A percentile compares a stretch with the other conserved stretches of the same genome.
phyloP scores from a whole-genome alignment of 2,329 filamentous ascomycete genomes.

The Penicillium brevicompactum region DNA sequence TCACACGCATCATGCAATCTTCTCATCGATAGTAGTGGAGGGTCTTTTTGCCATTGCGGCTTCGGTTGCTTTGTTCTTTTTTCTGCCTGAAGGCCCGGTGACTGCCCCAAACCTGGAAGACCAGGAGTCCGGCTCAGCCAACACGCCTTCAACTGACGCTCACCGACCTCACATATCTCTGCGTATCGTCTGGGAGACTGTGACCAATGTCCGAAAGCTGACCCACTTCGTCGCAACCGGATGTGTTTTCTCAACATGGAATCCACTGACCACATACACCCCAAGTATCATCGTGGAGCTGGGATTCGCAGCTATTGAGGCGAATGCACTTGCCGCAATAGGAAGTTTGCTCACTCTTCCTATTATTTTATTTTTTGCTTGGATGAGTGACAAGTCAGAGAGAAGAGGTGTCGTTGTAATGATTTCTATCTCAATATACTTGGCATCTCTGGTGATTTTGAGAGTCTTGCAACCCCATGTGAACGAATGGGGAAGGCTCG shows the following conservation, averaged over 20 bases:
- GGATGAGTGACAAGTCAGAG: conserved; percentile 51
- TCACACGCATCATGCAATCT: not conserved
- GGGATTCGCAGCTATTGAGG: conserved; percentile 49
- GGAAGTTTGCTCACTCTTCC: conserved; percentile 49
- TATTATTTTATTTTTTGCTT: conserved; percentile 53
- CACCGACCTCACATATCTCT: conserved; percentile 41
- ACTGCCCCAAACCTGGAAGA: no score
- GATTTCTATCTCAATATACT: conserved; percentile 48
- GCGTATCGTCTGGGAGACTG: conserved; percentile 46
- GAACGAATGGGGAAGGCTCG: conserved; percentile 53
- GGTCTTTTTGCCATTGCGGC: conserved; percentile 49
- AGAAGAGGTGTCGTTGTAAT: conserved; percentile 50
- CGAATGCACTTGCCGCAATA: conserved; percentile 50
- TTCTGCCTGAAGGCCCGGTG: conserved; percentile 29
- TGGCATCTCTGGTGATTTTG: conserved; percentile 48
- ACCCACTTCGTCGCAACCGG: conserved; percentile 54
- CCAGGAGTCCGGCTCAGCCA: conserved; percentile 25
- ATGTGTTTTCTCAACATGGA: conserved; percentile 57
- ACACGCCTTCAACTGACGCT: conserved; percentile 35
- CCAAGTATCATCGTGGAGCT: conserved; percentile 43
- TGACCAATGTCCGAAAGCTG: conserved; percentile 51
- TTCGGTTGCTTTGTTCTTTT: conserved; percentile 42
- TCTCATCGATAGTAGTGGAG: conserved; percentile 40
- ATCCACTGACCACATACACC: conserved; percentile 55
- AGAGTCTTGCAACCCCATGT: conserved; percentile 47